Evolutionary conservation across 73 alveolate genomes (phyloP), one percentile per base, ranked within the genome.

Genomic region (Halteria grandinella): DNA sequence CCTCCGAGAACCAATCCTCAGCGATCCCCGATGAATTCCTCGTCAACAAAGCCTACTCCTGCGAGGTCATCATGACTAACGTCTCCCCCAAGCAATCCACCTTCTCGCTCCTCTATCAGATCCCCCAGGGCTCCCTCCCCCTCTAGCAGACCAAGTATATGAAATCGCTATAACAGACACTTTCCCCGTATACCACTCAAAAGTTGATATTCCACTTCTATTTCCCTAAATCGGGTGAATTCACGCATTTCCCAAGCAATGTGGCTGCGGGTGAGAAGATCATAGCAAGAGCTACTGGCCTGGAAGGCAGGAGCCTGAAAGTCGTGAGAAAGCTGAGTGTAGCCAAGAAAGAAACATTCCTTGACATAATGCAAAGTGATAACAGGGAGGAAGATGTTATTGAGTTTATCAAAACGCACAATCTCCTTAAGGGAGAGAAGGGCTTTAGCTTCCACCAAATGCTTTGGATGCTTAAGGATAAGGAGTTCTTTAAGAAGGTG

Each of bases 81-180:
- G 89, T 94, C 27, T 79, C 97, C 8, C 83, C 89, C 53, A 45
- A 84, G 31, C 24, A 57, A 27, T 54, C 88, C 51, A 86, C 79
- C 14, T 86, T 92, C 59, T 77, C 89, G 31, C 71, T 96, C 41
- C 81, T 96, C 40, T 86, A 79, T 45, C 95, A 94, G 77, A 82
- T 92, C 21, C 99, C 99, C 27, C 85, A 94, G 79, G 99, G 98
- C 23, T 84, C 98, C 14, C 78, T 96, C 20, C 93, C 98, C 18
- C 86, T 96, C 14, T 40, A 58, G 40, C 62, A 86, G 17, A 54
- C 93, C 10, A 76, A 79, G 32, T 94, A 94, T 62, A 78, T 91
- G 49, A 88, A 92, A 75, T 83, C 97, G 7, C 54, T 70, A 18
- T 75, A 81, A 25, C 49, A 82, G 0, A 41, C 21, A 17, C 79